Evolutionary conservation across 1,284 basidiomycete species (phyloP).

Genomic region (Cutaneotrichosporon cutaneum): DNA sequence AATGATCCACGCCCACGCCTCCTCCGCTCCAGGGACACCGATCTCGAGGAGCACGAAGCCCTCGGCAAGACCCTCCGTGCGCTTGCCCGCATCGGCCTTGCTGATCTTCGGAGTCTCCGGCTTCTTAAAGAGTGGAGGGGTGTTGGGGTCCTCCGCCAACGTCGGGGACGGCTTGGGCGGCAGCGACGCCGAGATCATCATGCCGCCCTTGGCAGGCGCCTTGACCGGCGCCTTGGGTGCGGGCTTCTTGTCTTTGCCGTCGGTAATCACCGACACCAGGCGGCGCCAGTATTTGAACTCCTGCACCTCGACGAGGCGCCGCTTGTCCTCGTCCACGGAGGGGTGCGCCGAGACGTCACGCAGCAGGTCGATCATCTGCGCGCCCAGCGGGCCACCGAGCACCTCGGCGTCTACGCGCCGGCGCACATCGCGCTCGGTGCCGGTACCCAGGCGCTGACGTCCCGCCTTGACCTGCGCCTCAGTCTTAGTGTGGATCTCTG

Average conservation of each 20-base stretch:
- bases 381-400: slow-evolving; percentile 48
- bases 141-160: slow-evolving; percentile 2
- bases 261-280: slow-evolving; percentile 29
- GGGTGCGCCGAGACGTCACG: slow-evolving; percentile 44
- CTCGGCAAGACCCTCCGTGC: slow-evolving; percentile 50
- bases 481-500: slow-evolving; percentile 62
- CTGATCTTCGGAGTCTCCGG: slow-evolving; percentile 55
- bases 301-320: slow-evolving; percentile 44
- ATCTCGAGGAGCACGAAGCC: slow-evolving; percentile 49
- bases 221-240: slow-evolving; percentile 7
- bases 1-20: slow-evolving; percentile 59
- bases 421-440: slow-evolving; percentile 65
- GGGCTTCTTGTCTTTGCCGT: slow-evolving; percentile 16
- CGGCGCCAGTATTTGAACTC: slow-evolving; percentile 48
- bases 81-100: slow-evolving; percentile 44
- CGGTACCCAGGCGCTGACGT: slow-evolving; percentile 68
- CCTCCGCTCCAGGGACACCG: slow-evolving; percentile 36
- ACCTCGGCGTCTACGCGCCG: slow-evolving; percentile 57
- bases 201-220: slow-evolving; percentile 2
- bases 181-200: slow-evolving; percentile 9
- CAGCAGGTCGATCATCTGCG: slow-evolving; percentile 37
- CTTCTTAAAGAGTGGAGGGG: slow-evolving; percentile 29
- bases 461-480: slow-evolving; percentile 68
- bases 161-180: not conserved
- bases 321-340: slow-evolving; percentile 33